These are phyloP conservation scores for Thalia dealbata DNA, from an alignment of 176 grass and related monocot species.

Conservation along the genomic window DNA sequence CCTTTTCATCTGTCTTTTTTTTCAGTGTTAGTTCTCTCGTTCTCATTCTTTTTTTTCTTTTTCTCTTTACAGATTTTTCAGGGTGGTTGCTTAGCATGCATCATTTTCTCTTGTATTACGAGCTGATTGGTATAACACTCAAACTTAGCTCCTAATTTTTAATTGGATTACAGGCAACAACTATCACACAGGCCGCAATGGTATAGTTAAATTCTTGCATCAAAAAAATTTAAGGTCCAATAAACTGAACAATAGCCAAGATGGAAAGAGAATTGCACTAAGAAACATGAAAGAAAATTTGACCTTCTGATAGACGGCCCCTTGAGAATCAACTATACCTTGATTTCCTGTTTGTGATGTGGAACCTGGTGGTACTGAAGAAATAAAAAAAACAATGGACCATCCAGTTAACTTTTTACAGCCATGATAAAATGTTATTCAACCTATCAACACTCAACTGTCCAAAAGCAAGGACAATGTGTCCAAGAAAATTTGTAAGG, in stretches of 20 bases:
- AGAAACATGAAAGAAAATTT: not conserved
- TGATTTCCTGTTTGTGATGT: not conserved
- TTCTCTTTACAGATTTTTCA: too few relatives aligned
- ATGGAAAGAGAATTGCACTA: not conserved
- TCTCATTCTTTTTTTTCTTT: too few relatives aligned
- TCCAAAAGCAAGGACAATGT: not conserved
- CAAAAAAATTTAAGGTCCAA: constrained; percentile 34
- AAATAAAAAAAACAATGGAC: not conserved
- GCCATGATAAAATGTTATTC: not conserved
- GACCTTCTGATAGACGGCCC: not conserved
- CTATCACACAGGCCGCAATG: too few relatives aligned
- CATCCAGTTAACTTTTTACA: not conserved
- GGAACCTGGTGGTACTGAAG: not conserved
- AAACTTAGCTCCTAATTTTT: too few relatives aligned
- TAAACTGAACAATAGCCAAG: constrained; percentile 27
- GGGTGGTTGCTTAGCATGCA: too few relatives aligned
- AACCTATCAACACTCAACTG: not conserved
- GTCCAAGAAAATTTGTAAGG: too few relatives aligned
- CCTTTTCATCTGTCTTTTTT: too few relatives aligned
- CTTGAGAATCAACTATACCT: not conserved
- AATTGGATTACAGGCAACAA: too few relatives aligned
- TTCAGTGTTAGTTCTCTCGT: too few relatives aligned
- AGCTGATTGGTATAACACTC: too few relatives aligned
- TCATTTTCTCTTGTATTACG: too few relatives aligned
- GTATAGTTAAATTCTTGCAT: constrained; percentile 12